phyloP scores from a whole-genome alignment of 2,329 filamentous ascomycete genomes.

The Clonostachys rosea region DNA sequence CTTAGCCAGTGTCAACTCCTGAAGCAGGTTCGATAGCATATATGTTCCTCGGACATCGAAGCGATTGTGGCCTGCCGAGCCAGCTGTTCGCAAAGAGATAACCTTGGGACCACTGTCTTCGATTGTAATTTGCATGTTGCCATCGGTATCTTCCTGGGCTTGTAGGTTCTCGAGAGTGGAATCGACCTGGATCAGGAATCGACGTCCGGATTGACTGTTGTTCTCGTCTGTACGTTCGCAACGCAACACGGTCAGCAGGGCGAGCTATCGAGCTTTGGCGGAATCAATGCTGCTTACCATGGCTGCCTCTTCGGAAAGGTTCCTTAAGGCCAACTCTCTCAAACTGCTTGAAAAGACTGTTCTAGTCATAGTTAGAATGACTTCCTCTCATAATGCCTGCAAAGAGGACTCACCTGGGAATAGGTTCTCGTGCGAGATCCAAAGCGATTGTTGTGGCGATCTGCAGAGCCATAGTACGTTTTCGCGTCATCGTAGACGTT shows the following conservation, averaged over 20 bases:
- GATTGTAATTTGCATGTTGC: constrained; percentile 96
- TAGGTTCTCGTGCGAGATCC: constrained; percentile 50
- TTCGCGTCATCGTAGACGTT: constrained; percentile 51
- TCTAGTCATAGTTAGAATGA: constrained; percentile 25
- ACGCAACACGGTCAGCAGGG: not conserved
- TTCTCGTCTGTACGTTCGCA: constrained; percentile 63
- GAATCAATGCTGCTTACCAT: constrained; percentile 33
- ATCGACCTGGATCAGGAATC: constrained; percentile 84
- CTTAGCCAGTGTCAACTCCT: constrained; percentile 90
- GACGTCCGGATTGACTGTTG: constrained; percentile 59
- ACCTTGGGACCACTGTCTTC: constrained; percentile 93
- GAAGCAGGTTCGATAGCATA: constrained; percentile 92
- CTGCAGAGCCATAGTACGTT: constrained; percentile 54
- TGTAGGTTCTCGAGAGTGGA: constrained; percentile 74
- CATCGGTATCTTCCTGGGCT: constrained; percentile 86
- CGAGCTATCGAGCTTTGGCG: not conserved
- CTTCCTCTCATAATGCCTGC: not conserved
- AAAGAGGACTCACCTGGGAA: constrained; percentile 38
- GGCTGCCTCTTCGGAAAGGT: constrained; percentile 54
- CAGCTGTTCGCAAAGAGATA: constrained; percentile 77
- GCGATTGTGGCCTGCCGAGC: constrained; percentile 79
- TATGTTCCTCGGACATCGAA: constrained; percentile 95
- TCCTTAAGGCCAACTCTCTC: constrained; percentile 45
- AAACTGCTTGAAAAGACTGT: constrained; percentile 47
- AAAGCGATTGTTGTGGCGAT: constrained; percentile 43